Evolutionary conservation across 2,329 filamentous ascomycete species (phyloP).

Genomic region (Zymoseptoria crescenta): DNA sequence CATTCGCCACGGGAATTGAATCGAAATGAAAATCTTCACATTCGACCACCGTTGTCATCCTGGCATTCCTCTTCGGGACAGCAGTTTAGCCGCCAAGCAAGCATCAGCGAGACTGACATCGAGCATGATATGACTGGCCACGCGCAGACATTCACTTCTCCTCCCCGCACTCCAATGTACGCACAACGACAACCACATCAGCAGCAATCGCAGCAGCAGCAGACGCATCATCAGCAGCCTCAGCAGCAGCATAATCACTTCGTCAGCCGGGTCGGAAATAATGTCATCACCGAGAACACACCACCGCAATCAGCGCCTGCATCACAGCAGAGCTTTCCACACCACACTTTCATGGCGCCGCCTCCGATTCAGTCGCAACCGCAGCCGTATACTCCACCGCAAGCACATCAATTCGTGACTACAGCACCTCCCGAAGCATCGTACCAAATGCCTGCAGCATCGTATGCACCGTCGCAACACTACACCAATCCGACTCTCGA

Average conservation of each 20-base stretch:
- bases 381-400: slow-evolving; percentile 12
- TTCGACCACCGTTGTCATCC: slow-evolving; percentile 27
- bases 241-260: slow-evolving; percentile 8
- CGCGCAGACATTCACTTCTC: slow-evolving; percentile 33
- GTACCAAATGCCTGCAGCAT: slow-evolving; percentile 9
- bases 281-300: slow-evolving; percentile 37
- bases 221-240: not conserved
- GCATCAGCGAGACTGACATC: slow-evolving; percentile 33
- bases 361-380: slow-evolving; percentile 3
- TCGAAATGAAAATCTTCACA: slow-evolving; percentile 15
- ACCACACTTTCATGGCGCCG: slow-evolving; percentile 27
- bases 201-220: slow-evolving; percentile 11
- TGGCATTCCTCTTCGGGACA: slow-evolving; percentile 32
- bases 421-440: slow-evolving; percentile 17
- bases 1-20: slow-evolving; percentile 37
- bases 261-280: slow-evolving; percentile 23
- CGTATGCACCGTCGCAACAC: slow-evolving; percentile 10
- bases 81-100: slow-evolving; percentile 31
- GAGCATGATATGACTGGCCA: slow-evolving; percentile 18
- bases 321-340: slow-evolving; percentile 40
- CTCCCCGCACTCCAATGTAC: slow-evolving; percentile 39
- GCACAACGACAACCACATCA: slow-evolving; percentile 19
- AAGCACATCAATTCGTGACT: slow-evolving; percentile 23
- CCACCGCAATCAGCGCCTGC: slow-evolving; percentile 45
- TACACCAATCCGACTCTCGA: slow-evolving; percentile 9